Percentiles rank a stretch among this genome's conserved stretches.
Conservation (phyloP, 139 green algal species). For the Chloropicon primus region DNA sequence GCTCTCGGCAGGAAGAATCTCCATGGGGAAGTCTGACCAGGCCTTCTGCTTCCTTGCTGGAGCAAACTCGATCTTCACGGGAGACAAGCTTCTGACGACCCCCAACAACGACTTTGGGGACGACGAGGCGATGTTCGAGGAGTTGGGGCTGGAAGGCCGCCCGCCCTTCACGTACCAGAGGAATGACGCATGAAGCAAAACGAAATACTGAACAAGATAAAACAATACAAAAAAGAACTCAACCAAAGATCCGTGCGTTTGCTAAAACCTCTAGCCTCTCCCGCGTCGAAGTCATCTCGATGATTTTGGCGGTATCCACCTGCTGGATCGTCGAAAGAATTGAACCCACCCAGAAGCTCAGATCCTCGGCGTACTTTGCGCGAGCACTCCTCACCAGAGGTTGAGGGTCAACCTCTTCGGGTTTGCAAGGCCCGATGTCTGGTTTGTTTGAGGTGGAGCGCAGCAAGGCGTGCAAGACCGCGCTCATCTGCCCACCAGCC, state of each 20-base stretch:
- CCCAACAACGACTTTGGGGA: conserved; percentile 68
- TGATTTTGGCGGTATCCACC: background rate
- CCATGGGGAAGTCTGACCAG: conserved; percentile 40
- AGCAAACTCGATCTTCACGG: conserved; percentile 96
- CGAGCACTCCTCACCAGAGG: background rate
- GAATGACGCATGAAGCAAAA: background rate
- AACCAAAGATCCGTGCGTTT: background rate
- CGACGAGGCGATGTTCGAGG: conserved; percentile 54
- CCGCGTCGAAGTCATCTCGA: background rate
- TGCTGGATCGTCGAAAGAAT: background rate
- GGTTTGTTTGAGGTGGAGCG: background rate
- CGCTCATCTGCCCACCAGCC: background rate
- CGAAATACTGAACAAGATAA: background rate
- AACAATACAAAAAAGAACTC: background rate
- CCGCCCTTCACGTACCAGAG: background rate
- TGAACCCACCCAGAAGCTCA: background rate
- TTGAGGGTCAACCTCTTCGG: too few relatives aligned
- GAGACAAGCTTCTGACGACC: conserved; percentile 96
- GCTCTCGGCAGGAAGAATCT: conserved; percentile 67
- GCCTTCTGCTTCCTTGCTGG: conserved; percentile 93
- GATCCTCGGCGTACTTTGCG: background rate
- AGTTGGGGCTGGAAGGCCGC: conserved; percentile 45
- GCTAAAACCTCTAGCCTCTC: background rate
- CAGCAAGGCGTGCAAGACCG: background rate
- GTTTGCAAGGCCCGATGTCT: background rate